Base-by-base conservation (phyloP, 2,329 filamentous ascomycete genomes). In the Calonectria crousiana region DNA sequence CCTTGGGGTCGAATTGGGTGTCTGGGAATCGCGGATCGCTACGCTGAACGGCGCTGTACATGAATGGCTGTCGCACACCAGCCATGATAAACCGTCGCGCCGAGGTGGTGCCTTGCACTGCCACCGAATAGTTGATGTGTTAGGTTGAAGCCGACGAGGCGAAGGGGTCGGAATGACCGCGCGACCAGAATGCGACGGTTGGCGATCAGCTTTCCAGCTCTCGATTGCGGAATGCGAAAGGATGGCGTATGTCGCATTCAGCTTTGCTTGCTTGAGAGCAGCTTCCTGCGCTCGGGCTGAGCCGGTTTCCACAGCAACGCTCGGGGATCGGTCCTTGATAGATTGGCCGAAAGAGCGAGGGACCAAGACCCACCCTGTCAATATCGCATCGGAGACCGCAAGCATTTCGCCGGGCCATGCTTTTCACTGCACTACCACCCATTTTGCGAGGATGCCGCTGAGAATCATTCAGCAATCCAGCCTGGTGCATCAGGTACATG, bases 1-100 rank as follows among this genome's bases (percentile, higher is more conserved):
- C 94, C 84, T 96, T 97, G 64, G 96, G 96, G 81, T 98, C 95
- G 85, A 97, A 98, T n/a, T 83, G 86, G 81, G 81, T 87, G 83
- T 84, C 86, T 82, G 86, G 89, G 76, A 89, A 89, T 78, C 89
- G 89, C 62, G 88, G 86, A 82, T 91, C 88, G 79, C 88, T 82
- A 80, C 78, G 85, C 83, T 76, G 89, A 84, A 83, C 87, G 80
- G 85, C 80, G 74, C 92, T 90, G 85, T 97, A 97, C 84, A 96
- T 89, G 87, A 93, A 97, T 70, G 95, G 95, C 84, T 84, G 85
- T 49, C 83, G 74, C 71, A 77, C 76, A 66, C 80, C 83, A 84
- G 74, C 67, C 80, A 81, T 81, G 67, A 51, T 75, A 23, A 73
- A 65, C 67, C 52, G 73, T 52, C 71, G 74, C 73, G 72, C 41